phyloP scores from a whole-genome alignment of 352 stramenopile species.

The Globisporangium camurandrum region DNA sequence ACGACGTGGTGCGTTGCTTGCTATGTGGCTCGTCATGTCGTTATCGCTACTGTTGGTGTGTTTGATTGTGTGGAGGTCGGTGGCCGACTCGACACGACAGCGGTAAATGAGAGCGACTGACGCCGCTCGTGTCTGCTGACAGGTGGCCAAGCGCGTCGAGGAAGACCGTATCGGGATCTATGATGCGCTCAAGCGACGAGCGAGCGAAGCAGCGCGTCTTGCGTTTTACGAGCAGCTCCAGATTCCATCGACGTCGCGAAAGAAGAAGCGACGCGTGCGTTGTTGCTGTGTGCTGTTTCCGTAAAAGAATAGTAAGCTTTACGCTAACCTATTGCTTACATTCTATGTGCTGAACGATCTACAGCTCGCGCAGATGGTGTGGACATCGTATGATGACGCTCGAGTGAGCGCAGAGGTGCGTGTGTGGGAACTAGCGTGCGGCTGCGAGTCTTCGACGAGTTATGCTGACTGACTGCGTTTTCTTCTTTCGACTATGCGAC shows the following conservation, averaged over 20 bases:
- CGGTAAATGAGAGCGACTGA: not conserved
- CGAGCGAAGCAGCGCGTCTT: constrained; percentile 21
- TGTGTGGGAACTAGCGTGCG: not conserved
- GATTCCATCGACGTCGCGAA: constrained; percentile 43
- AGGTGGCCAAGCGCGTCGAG: constrained; percentile 49
- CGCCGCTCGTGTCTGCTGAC: not conserved
- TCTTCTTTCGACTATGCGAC: no score
- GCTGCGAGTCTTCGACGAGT: not conserved
- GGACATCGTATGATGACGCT: constrained; percentile 46
- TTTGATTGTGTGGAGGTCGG: not conserved
- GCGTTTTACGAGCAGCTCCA: constrained; percentile 65
- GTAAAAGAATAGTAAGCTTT: no score
- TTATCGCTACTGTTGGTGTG: no score
- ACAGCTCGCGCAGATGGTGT: constrained; percentile 57
- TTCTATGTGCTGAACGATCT: no score
- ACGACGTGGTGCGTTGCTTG: constrained; percentile 18
- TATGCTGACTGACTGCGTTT: no score
- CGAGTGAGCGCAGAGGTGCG: constrained; percentile 55
- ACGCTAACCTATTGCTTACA: no score
- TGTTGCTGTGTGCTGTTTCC: constrained; percentile 29
- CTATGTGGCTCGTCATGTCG: no score
- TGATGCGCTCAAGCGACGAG: constrained; percentile 42
- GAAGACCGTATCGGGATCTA: constrained; percentile 50
- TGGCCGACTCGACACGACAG: not conserved
- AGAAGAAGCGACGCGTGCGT: constrained; percentile 62